Conservation (phyloP, 176 grass and related monocot species). For the Thinopyrum elongatum region DNA sequence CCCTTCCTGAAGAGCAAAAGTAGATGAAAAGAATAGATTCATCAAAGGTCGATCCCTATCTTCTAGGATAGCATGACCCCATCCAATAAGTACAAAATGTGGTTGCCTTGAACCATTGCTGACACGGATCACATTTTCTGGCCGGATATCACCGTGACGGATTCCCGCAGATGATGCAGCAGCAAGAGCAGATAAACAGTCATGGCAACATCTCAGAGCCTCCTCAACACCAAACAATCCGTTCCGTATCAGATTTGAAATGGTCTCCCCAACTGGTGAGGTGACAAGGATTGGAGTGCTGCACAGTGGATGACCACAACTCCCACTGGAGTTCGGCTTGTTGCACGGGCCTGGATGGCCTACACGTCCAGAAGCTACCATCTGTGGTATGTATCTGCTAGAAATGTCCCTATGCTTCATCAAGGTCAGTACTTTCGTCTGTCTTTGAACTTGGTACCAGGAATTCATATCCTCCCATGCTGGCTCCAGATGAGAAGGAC, state of each 20-base stretch:
- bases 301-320: slow-evolving; percentile 83
- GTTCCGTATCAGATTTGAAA: slow-evolving; percentile 80
- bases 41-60: slow-evolving; percentile 78
- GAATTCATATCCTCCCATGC: slow-evolving; percentile 97
- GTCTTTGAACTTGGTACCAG: slow-evolving; percentile 94
- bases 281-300: slow-evolving; percentile 84
- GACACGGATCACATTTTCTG: slow-evolving; percentile 86
- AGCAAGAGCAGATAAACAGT: slow-evolving; percentile 88
- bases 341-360: slow-evolving; percentile 75
- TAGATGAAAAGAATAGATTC: slow-evolving; percentile 96
- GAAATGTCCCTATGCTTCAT: slow-evolving; percentile 92
- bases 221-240: slow-evolving; percentile 90
- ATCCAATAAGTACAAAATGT: slow-evolving; percentile 83
- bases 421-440: slow-evolving; percentile 74
- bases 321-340: slow-evolving; percentile 59
- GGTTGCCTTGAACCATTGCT: slow-evolving; percentile 58
- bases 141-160: slow-evolving; percentile 77
- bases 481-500: slow-evolving; percentile 81
- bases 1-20: slow-evolving; percentile 88
- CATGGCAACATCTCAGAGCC: slow-evolving; percentile 93
- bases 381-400: slow-evolving; percentile 78
- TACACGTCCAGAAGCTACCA: slow-evolving; percentile 66
- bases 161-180: slow-evolving; percentile 71
- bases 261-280: slow-evolving; percentile 77
- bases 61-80: slow-evolving; percentile 96